phyloP scores from a whole-genome alignment of 1,284 basidiomycete genomes.

The Malassezia psittaci region DNA sequence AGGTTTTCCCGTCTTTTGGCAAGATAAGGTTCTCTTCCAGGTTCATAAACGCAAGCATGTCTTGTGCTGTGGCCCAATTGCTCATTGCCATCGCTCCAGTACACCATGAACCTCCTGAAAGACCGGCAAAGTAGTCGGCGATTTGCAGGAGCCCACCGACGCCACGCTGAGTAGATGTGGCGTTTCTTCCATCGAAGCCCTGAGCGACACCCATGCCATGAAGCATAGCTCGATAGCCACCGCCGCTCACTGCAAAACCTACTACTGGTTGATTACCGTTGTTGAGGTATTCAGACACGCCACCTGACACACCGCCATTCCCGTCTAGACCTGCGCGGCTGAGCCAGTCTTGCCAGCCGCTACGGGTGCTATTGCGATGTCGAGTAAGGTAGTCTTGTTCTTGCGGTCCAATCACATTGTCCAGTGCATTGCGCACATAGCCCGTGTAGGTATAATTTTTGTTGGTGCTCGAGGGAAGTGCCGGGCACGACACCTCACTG shows the following conservation, averaged over 20 bases:
- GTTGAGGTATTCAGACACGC: conserved; percentile 29
- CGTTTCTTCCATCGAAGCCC: conserved; percentile 38
- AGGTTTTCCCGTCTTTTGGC: conserved; percentile 48
- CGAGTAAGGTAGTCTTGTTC: conserved; percentile 31
- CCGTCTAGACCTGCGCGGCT: conserved; percentile 22
- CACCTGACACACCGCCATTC: conserved; percentile 21
- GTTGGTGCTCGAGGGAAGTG: conserved; percentile 18
- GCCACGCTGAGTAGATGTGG: conserved; percentile 33
- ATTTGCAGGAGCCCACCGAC: conserved; percentile 42
- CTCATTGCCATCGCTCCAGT: conserved; percentile 33
- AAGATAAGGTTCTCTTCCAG: conserved; percentile 50
- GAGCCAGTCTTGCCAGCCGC: conserved; percentile 32
- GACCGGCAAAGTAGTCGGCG: conserved; percentile 39
- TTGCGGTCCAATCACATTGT: conserved; percentile 20
- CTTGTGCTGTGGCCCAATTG: conserved; percentile 37
- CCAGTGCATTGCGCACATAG: conserved; percentile 28
- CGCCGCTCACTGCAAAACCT: conserved; percentile 50
- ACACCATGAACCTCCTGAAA: conserved; percentile 44
- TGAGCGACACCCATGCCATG: conserved; percentile 31
- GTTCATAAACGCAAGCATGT: conserved; percentile 37
- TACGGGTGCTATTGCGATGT: conserved; percentile 17
- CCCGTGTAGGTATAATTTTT: conserved; percentile 16
- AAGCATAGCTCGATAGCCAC: conserved; percentile 52
- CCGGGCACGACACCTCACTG: conserved; percentile 30
- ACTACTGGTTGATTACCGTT: conserved; percentile 40